Base-by-base conservation (phyloP, 2,329 filamentous ascomycete genomes). In the Incumbomyces lentus region DNA sequence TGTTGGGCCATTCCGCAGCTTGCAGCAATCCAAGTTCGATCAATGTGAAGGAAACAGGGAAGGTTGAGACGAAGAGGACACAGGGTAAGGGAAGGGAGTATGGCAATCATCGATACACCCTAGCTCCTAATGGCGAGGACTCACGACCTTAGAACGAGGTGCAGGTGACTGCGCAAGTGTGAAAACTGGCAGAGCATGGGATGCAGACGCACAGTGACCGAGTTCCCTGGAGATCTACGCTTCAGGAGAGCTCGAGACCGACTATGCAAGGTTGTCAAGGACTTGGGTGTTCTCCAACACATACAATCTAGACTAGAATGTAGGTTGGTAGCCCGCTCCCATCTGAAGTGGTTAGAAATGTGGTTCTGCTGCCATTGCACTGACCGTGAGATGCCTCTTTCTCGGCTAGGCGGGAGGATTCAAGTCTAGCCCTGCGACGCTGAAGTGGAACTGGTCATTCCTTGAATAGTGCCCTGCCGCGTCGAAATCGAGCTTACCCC, bases 381-480 rank as follows among this genome's bases (percentile, higher is more conserved):
- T 14, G 33, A 35, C 33, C n/a, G 16, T 17, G 11, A 35, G 4
- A 14, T 35, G n/a, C 33, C 4, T 12, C 11, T 40, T n/a, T 26
- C 38, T 11, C 2, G 6, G 6, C 33, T 46, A 71, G 13, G 76
- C 74, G n/a, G 77, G 77, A 5, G 78, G 78, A 46, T 67, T 70
- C 40, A 82, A 56, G 58, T 80, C 76, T 55, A 82, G 55, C 0
- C 78, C 78, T 43, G 79, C 71, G 2, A 81, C 78, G 0, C 65
- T 74, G 46, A 82, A 59, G 53, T 72, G 71, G 59, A 82, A 82
- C 13, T 75, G 69, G 60, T 82, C 81, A 52, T 75, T 84, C 61
- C 87, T 75, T 2, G 86, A 89, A 64, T 94, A 95, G 60, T 83
- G 88, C 0, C 89, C 89, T 2, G 79, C 86, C 32, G 86, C 80